These are phyloP conservation scores for Rosa lucieae DNA, from an alignment of 306 rosid species.

Conservation along the genomic window DNA sequence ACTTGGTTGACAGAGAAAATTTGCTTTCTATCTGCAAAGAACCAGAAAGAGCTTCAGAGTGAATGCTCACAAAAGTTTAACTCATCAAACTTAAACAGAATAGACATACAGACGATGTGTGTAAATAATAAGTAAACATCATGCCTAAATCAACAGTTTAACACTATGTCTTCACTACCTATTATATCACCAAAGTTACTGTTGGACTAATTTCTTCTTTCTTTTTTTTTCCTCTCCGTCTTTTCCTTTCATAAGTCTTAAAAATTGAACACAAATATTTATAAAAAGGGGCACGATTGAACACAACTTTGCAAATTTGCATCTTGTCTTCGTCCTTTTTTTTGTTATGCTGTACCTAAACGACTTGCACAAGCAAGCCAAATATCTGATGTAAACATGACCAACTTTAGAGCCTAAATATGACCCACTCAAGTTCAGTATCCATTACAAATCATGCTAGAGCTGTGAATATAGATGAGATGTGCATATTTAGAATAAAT, in stretches of 20 bases:
- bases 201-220: neutral
- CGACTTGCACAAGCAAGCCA: neutral
- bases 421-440: neutral
- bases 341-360: neutral
- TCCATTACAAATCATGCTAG: neutral
- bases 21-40: slow-evolving; percentile 72
- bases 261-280: neutral
- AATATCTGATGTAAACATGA: slow-evolving; percentile 5
- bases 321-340: no score
- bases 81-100: neutral
- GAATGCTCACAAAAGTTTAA: slow-evolving; percentile 22
- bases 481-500: neutral
- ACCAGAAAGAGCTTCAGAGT: slow-evolving; percentile 18
- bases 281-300: neutral
- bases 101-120: neutral
- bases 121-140: neutral
- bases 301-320: no score
- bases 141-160: slow-evolving; percentile 2
- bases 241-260: neutral
- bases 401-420: neutral
- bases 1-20: slow-evolving; percentile 59
- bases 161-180: neutral
- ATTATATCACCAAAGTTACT: neutral
- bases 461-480: neutral
- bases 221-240: neutral